These are phyloP conservation scores for Madurella mycetomatis DNA, from an alignment of 2,329 filamentous ascomycete species.

Conservation along the genomic window DNA sequence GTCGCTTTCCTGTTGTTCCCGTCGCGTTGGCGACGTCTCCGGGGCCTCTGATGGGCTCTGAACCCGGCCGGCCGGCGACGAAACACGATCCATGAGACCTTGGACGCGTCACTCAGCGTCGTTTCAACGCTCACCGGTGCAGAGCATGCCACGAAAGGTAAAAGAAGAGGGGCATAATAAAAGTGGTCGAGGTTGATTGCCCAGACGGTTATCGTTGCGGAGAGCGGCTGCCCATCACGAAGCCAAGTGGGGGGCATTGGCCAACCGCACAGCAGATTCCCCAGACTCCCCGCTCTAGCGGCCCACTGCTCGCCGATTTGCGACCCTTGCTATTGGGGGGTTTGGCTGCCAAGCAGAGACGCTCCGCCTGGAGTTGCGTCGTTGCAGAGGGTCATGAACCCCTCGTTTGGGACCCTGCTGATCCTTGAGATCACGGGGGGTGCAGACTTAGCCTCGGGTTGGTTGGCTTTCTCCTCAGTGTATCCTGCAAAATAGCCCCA, in stretches of 20 bases:
- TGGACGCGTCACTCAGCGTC: neutral
- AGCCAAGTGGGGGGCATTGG: slow-evolving; percentile 3
- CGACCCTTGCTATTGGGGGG: neutral
- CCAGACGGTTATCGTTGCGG: neutral
- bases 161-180: slow-evolving; percentile 5
- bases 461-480: neutral
- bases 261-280: slow-evolving; percentile 6
- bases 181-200: neutral
- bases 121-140: neutral
- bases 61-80: slow-evolving; percentile 4
- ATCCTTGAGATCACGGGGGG: neutral
- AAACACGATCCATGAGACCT: neutral
- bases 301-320: neutral
- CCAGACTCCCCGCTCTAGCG: slow-evolving; percentile 6
- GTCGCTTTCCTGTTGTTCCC: neutral
- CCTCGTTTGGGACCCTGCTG: too few species aligned
- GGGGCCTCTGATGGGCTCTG: neutral
- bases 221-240: neutral
- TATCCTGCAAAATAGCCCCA: neutral
- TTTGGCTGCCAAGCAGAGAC: neutral
- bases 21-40: neutral
- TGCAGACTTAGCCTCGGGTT: neutral
- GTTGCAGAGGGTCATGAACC: neutral
- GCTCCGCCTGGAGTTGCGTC: neutral
- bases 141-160: neutral